Percentiles rank a stretch among this genome's conserved stretches.
phyloP scores from a whole-genome alignment of 371 early-diverging fungal species.

The Syncephalis plumigaleata region DNA sequence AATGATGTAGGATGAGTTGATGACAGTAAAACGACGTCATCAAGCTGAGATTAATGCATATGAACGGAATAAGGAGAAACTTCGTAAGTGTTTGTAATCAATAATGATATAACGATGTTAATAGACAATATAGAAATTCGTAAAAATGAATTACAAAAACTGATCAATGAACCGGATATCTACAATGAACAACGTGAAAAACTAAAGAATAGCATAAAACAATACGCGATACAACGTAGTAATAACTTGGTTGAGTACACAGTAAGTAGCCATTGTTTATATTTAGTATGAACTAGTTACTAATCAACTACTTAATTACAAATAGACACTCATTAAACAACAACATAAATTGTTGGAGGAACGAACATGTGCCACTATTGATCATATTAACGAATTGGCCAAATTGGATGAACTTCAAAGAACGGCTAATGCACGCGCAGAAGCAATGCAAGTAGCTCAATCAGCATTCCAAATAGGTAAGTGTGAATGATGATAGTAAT shows the following conservation, averaged over 20 bases:
- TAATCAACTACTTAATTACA: too few relatives aligned
- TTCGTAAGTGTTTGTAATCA: slow-evolving; percentile 6
- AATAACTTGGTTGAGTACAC: slow-evolving; percentile 4
- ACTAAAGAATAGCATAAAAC: slow-evolving; percentile 2
- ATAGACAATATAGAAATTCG: slow-evolving; percentile 3
- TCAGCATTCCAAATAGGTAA: slow-evolving; percentile 7
- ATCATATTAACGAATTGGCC: slow-evolving; percentile 7
- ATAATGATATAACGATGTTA: too few relatives aligned
- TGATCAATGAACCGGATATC: background rate
- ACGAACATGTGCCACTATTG: slow-evolving; percentile 8
- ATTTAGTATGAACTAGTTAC: too few relatives aligned
- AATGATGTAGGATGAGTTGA: too few relatives aligned
- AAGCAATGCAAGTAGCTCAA: slow-evolving; percentile 6
- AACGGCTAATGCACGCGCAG: slow-evolving; percentile 4
- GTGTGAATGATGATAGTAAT: too few relatives aligned
- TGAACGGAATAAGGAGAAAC: slow-evolving; percentile 4
- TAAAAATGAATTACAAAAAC: slow-evolving; percentile 1
- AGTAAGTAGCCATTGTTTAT: background rate
- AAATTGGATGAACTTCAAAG: slow-evolving; percentile 6
- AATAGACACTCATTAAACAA: slow-evolving; percentile 1
- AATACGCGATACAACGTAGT: slow-evolving; percentile 6
- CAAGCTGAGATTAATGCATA: slow-evolving; percentile 1
- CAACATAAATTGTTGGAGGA: slow-evolving; percentile 1
- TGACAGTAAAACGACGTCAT: background rate
- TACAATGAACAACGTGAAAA: slow-evolving; percentile 1